phyloP scores from a whole-genome alignment of 2,329 filamentous ascomycete species.

The Scedosporium minutisporum region DNA sequence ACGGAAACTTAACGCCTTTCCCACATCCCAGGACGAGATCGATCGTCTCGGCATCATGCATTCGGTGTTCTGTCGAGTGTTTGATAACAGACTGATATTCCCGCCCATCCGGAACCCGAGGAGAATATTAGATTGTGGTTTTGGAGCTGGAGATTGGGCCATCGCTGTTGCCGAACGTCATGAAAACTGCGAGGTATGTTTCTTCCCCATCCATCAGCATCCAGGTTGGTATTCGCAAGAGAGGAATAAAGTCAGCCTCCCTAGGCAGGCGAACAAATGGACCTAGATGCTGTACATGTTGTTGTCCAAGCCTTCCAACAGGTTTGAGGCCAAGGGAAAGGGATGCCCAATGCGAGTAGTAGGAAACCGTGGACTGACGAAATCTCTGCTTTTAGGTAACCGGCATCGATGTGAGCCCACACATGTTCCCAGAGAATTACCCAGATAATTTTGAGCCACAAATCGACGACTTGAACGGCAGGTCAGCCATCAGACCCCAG shows the following conservation, averaged over 20 bases:
- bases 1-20: slow-evolving; percentile 8
- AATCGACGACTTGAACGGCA: slow-evolving; percentile 61
- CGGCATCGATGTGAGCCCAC: slow-evolving; percentile 62
- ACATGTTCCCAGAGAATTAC: slow-evolving; percentile 54
- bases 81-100: slow-evolving; percentile 60
- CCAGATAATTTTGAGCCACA: slow-evolving; percentile 62
- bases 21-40: slow-evolving; percentile 48
- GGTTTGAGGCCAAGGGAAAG: too few species aligned
- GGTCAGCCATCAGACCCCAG: slow-evolving; percentile 27
- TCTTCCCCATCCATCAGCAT: neutral
- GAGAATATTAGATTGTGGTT: slow-evolving; percentile 63
- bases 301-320: too few species aligned
- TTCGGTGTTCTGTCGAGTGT: slow-evolving; percentile 50
- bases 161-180: slow-evolving; percentile 55
- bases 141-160: slow-evolving; percentile 63
- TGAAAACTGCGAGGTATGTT: slow-evolving; percentile 53
- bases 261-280: too few species aligned
- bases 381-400: slow-evolving; percentile 44
- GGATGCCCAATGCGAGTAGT: too few species aligned
- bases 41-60: slow-evolving; percentile 57
- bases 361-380: neutral
- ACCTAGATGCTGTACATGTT: too few species aligned
- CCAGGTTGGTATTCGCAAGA: neutral
- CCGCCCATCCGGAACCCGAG: slow-evolving; percentile 50
- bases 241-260: neutral